These are phyloP conservation scores for Bassia scoparia DNA, from an alignment of 148 eudicot species.

Conservation along the genomic window DNA sequence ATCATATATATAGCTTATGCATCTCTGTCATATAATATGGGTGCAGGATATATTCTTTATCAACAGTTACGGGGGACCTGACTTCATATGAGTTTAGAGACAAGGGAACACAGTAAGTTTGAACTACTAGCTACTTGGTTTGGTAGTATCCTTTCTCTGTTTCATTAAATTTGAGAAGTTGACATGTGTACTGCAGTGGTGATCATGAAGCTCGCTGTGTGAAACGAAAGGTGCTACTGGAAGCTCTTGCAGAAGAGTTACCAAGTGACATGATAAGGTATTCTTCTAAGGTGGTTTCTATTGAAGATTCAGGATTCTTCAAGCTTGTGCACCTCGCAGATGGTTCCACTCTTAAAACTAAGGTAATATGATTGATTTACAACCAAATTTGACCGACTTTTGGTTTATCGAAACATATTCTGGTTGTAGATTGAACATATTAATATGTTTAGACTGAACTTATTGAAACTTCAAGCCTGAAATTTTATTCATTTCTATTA, in stretches of 20 bases:
- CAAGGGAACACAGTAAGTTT: conserved; percentile 31
- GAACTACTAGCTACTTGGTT: background rate
- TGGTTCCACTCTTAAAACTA: too few relatives aligned
- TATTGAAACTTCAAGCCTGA: too few relatives aligned
- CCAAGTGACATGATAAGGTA: conserved; percentile 51
- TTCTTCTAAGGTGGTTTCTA: conserved; percentile 54
- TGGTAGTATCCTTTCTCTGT: background rate
- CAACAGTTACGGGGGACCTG: conserved; percentile 33
- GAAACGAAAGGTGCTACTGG: conserved; percentile 41
- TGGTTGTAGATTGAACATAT: too few relatives aligned
- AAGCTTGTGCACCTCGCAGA: conserved; percentile 56
- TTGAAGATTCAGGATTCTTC: conserved; percentile 38
- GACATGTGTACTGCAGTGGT: conserved; percentile 26
- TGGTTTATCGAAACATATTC: too few relatives aligned
- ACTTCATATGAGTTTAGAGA: conserved; percentile 32
- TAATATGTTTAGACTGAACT: too few relatives aligned
- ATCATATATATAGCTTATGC: too few relatives aligned
- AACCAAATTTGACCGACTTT: too few relatives aligned
- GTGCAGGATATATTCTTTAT: conserved; percentile 29
- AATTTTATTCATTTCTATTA: too few relatives aligned
- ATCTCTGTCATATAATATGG: background rate
- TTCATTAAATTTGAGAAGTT: background rate
- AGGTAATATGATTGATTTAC: too few relatives aligned
- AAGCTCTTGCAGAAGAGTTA: conserved; percentile 50
- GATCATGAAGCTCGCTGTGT: conserved; percentile 47